These are phyloP conservation scores for Pleurotus sapidus DNA, from an alignment of 768 basidiomycete species.

Conservation along the genomic window DNA sequence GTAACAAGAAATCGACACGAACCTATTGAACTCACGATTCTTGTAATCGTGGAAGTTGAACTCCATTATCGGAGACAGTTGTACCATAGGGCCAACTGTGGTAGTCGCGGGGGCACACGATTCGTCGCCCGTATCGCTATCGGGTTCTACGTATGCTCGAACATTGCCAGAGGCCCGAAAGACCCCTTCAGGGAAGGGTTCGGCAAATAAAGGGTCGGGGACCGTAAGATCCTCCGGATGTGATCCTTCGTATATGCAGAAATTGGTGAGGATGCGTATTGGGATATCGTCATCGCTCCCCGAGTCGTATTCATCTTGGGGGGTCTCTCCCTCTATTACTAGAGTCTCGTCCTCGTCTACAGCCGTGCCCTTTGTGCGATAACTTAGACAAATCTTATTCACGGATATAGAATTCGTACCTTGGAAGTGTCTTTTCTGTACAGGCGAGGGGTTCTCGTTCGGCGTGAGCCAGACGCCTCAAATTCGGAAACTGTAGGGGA, in stretches of 20 bases:
- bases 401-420: neutral
- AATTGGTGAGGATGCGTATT: conserved; percentile 53
- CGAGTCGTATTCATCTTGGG: conserved; percentile 14
- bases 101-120: conserved; percentile 22
- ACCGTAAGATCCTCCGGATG: conserved; percentile 31
- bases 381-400: neutral
- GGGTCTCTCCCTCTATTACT: conserved; percentile 41
- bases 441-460: too few species aligned
- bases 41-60: conserved; percentile 42
- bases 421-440: neutral
- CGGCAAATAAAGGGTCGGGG: neutral
- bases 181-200: conserved; percentile 6
- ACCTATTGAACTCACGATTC: conserved; percentile 41
- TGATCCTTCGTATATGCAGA: conserved; percentile 44
- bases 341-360: conserved; percentile 38
- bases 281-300: conserved; percentile 43
- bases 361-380: neutral
- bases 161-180: conserved; percentile 40
- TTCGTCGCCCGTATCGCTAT: conserved; percentile 19
- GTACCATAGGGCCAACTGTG: conserved; percentile 30
- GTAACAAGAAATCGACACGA: conserved; percentile 11
- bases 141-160: conserved; percentile 30
- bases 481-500: too few species aligned
- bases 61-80: conserved; percentile 41
- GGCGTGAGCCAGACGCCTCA: too few species aligned